Percentiles rank a stretch among this genome's conserved stretches.
Conservation (phyloP, 352 stramenopile species). For the Globisporangium carolinianum region DNA sequence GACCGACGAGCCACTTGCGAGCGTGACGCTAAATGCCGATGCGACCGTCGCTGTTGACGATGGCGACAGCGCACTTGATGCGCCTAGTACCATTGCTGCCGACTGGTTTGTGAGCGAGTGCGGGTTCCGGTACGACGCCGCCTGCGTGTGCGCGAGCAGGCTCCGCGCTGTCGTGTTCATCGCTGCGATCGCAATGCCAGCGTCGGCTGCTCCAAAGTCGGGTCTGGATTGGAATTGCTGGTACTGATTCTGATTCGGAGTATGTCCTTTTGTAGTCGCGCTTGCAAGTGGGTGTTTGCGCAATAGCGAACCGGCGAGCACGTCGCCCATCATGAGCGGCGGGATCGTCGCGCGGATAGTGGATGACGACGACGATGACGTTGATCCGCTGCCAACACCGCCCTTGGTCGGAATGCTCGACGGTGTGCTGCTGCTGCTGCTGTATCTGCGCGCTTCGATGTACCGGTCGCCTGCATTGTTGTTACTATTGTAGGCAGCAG, state of each 20-base stretch:
- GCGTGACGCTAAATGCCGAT: slow-evolving; percentile 25
- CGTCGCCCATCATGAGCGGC: slow-evolving; percentile 28
- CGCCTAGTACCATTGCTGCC: slow-evolving; percentile 9
- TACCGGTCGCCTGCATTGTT: slow-evolving; percentile 14
- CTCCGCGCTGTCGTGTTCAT: slow-evolving; percentile 43
- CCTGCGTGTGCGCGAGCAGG: slow-evolving; percentile 20
- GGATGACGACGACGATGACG: not conserved
- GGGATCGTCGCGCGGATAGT: slow-evolving; percentile 4
- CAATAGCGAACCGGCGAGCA: slow-evolving; percentile 35
- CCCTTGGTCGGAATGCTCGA: slow-evolving; percentile 35
- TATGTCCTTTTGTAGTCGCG: not conserved
- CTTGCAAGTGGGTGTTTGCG: slow-evolving; percentile 25
- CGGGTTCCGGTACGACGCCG: slow-evolving; percentile 9
- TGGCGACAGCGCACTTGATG: slow-evolving; percentile 2
- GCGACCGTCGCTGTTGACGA: slow-evolving; percentile 41
- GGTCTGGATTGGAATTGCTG: slow-evolving; percentile 19
- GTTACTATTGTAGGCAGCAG: not conserved
- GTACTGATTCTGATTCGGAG: slow-evolving; percentile 6
- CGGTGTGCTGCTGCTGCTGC: not conserved
- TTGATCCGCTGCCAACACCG: not conserved
- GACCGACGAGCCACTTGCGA: slow-evolving; percentile 12
- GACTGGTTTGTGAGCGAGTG: slow-evolving; percentile 22
- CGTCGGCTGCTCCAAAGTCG: slow-evolving; percentile 27
- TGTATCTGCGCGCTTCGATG: slow-evolving; percentile 15
- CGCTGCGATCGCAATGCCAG: slow-evolving; percentile 35